Percentiles rank a stretch among this genome's conserved stretches.
Conservation (phyloP, 352 stramenopile genomes). For the Phytophthora foliorum region DNA sequence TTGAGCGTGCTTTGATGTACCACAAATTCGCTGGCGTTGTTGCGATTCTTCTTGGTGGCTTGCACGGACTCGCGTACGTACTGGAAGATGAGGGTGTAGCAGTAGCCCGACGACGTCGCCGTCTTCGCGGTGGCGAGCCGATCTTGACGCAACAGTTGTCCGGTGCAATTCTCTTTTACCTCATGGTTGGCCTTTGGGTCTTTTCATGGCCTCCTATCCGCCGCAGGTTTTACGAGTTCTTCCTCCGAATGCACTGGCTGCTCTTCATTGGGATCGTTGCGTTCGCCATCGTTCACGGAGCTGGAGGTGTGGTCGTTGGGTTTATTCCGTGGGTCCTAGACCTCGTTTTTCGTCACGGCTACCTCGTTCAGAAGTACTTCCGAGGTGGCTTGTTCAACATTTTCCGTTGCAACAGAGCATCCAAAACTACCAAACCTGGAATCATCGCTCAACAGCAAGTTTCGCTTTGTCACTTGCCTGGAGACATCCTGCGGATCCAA, state of each 20-base stretch:
- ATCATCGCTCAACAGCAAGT: constrained; percentile 30
- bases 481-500: constrained; percentile 43
- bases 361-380: constrained; percentile 23
- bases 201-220: constrained; percentile 43
- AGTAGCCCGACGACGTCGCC: constrained; percentile 4
- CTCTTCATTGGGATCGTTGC: constrained; percentile 51
- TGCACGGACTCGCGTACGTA: constrained; percentile 51
- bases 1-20: constrained; percentile 56
- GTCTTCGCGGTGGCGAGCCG: not conserved
- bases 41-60: constrained; percentile 26
- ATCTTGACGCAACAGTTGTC: constrained; percentile 1
- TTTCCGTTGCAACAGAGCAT: constrained; percentile 16
- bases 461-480: constrained; percentile 9
- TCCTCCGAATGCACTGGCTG: constrained; percentile 55
- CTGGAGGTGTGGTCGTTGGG: constrained; percentile 37
- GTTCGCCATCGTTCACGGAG: constrained; percentile 48
- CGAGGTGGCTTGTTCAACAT: constrained; percentile 25
- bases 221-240: constrained; percentile 56
- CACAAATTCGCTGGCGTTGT: constrained; percentile 53
- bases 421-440: constrained; percentile 9
- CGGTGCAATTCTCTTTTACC: constrained; percentile 33
- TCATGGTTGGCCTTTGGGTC: constrained; percentile 34
- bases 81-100: constrained; percentile 17
- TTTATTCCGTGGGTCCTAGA: constrained; percentile 42
- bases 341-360: constrained; percentile 44